Evolutionary conservation across 108 stramenopile species (phyloP).

Genomic region (Bacterosira constricta): DNA sequence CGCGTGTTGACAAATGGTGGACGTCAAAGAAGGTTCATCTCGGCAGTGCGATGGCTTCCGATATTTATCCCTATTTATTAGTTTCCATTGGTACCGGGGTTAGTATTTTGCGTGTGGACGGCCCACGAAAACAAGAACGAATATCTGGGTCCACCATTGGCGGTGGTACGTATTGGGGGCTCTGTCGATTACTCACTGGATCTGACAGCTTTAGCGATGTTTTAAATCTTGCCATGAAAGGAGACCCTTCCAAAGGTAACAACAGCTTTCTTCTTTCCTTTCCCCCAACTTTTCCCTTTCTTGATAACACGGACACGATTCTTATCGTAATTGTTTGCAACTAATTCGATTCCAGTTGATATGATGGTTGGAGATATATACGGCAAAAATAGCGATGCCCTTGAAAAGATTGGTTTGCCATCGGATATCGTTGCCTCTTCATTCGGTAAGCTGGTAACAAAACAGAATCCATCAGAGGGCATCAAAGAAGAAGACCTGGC

Average conservation of each 20-base stretch:
- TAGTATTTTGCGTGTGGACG: constrained; percentile 92
- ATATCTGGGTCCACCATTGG: constrained; percentile 98
- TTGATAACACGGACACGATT: no score
- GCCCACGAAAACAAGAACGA: constrained; percentile 93
- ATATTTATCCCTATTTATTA: constrained; percentile 91
- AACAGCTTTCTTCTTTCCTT: no score
- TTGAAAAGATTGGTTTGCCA: constrained; percentile 90
- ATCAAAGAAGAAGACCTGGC: constrained; percentile 94
- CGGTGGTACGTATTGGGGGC: constrained; percentile 99
- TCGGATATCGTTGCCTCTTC: constrained; percentile 93
- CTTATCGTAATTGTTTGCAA: no score
- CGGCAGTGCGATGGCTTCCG: constrained; percentile 65
- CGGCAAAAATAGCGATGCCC: constrained; percentile 84
- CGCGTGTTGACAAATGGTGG: constrained; percentile 75
- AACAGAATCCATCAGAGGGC: constrained; percentile 81
- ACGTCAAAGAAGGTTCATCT: constrained; percentile 90
- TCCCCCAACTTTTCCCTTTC: no score
- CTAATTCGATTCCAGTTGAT: no score
- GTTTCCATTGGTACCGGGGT: constrained; percentile 98
- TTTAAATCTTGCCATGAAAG: constrained; percentile 90
- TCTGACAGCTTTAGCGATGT: constrained; percentile 91
- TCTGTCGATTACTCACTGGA: constrained; percentile 94
- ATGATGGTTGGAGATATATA: constrained; percentile 99
- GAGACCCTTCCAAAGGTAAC: constrained; percentile 89
- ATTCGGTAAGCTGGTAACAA: constrained; percentile 97